Conservation (phyloP, 1,139 yeast genomes). For the Yamadazyma taylorii region DNA sequence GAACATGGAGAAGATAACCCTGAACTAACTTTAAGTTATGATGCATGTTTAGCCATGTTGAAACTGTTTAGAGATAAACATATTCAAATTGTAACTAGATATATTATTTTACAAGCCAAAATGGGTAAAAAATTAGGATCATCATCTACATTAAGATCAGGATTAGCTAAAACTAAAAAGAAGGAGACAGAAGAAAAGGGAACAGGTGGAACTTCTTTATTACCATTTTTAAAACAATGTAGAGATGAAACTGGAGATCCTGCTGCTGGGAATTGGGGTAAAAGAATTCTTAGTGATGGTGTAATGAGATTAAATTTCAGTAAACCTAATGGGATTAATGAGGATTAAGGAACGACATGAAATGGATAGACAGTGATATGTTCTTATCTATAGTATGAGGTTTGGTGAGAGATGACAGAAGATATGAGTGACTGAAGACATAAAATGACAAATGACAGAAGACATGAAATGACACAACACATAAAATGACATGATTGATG, state of each 20-base stretch:
- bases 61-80: conserved; percentile 89
- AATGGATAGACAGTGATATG: no score
- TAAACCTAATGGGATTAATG: conserved; percentile 32
- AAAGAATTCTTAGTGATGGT: conserved; percentile 66
- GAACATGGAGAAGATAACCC: conserved; percentile 38
- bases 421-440: no score
- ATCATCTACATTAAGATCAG: conserved; percentile 56
- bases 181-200: conserved; percentile 62
- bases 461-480: no score
- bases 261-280: conserved; percentile 91
- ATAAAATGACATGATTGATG: no score
- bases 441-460: no score
- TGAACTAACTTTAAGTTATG: conserved; percentile 71
- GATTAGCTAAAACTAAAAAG: conserved; percentile 52
- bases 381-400: no score
- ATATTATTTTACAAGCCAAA: conserved; percentile 76
- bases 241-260: conserved; percentile 94
- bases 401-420: no score
- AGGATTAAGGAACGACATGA: no score
- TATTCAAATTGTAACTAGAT: conserved; percentile 87
- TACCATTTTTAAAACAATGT: conserved; percentile 91
- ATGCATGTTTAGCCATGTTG: conserved; percentile 88
- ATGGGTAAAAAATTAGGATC: conserved; percentile 54
- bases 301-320: conserved; percentile 47
- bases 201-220: conserved; percentile 90